Evolutionary conservation across 2,329 filamentous ascomycete species (phyloP), one percentile per base, ranked within the genome.

Genomic region (Aspergillus phoenicis): DNA sequence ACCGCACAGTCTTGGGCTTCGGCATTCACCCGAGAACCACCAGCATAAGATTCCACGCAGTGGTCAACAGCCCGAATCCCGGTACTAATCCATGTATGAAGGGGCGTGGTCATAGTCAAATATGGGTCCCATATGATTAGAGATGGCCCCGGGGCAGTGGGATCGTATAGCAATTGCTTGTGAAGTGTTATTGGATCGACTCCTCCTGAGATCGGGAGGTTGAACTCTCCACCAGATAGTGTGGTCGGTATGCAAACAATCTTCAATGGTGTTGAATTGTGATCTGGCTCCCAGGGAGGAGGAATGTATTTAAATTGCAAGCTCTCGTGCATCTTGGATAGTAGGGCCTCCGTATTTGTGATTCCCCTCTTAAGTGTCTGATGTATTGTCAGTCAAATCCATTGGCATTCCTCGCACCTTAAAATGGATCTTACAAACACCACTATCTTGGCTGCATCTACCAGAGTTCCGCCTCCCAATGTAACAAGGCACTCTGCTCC

Each of bases 61-160:
- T 57, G 53, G 33, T 57, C 41, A 11, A 57, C 15, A 5, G 41
- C 53, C 6, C 53, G 53, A n/a, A 57, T 48, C 3, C 53, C 53
- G 1, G 41, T 47, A 11, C 39, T 30, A 4, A 57, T 10, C 53
- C 41, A 57, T 17, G 36, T 33, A 1, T 10, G 17, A 8, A 17
- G 26, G 33, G 53, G 53, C 17, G 33, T 53, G 3, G 53, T 48
- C 8, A 26, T 30, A 3, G 26, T 28, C 3, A 57, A 30, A 2
- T 36, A 8, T 8, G 53, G 53, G 41, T 57, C 53, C 8, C 28
- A 43, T 8, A 57, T 48, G 24, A 57, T 30, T 13, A 57, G 26
- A 6, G 30, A 20, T 13, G 51, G 33, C n/a, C 20, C 51, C n/a
- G 28, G 7, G 33, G 38, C 3, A 5, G 39, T 38, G 36, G 6